phyloP scores from a whole-genome alignment of 2,329 filamentous ascomycete genomes.

The Sphaerulina populicola region DNA sequence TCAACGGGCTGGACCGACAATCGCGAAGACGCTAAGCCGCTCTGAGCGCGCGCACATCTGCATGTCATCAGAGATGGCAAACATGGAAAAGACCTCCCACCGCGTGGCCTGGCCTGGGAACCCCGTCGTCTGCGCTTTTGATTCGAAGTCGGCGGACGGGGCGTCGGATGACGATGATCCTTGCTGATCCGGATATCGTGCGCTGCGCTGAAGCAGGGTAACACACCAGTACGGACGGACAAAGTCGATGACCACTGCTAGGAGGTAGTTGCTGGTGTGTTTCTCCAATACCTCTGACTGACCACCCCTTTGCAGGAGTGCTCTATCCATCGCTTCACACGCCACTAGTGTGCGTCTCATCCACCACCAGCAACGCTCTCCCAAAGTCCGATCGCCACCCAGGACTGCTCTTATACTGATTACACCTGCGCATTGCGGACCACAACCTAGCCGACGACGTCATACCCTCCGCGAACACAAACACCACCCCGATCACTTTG shows the following conservation, averaged over 20 bases:
- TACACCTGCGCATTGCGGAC: slow-evolving; percentile 1
- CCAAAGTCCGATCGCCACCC: slow-evolving; percentile 8
- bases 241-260: slow-evolving; percentile 5
- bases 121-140: neutral
- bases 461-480: slow-evolving; percentile 2
- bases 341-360: slow-evolving; percentile 6
- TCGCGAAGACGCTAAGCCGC: neutral
- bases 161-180: slow-evolving; percentile 4
- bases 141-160: neutral
- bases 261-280: neutral
- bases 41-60: neutral
- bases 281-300: neutral
- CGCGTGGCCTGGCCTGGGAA: slow-evolving; percentile 4
- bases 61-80: slow-evolving; percentile 8
- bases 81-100: neutral
- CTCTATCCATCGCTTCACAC: neutral
- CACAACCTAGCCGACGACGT: slow-evolving; percentile 9
- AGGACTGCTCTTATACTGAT: slow-evolving; percentile 1
- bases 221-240: neutral
- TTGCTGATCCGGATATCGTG: slow-evolving; percentile 8
- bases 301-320: neutral
- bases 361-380: neutral
- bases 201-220: neutral
- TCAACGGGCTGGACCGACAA: slow-evolving; percentile 1
- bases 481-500: neutral